phyloP scores from a whole-genome alignment of 108 stramenopile species.

The Cyclotella cryptica region DNA sequence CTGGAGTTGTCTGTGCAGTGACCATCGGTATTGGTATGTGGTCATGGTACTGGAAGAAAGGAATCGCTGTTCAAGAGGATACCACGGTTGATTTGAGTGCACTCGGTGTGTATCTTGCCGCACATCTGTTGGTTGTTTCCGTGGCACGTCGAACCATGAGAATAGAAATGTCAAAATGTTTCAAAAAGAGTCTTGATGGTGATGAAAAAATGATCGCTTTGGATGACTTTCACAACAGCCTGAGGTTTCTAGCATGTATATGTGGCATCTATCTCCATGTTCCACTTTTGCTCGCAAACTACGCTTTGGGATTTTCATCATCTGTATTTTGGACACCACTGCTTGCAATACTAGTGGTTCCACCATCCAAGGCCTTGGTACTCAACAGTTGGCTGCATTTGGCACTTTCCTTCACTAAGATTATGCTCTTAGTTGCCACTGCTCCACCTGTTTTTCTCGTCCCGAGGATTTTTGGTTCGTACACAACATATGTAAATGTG shows the following conservation, averaged over 20 bases:
- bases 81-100: slow-evolving; percentile 1
- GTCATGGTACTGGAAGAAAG: neutral
- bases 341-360: slow-evolving; percentile 59
- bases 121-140: neutral
- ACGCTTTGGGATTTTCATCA: slow-evolving; percentile 75
- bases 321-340: slow-evolving; percentile 75
- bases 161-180: neutral
- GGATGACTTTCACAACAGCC: slow-evolving; percentile 43
- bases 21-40: slow-evolving; percentile 21
- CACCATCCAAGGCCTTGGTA: slow-evolving; percentile 4
- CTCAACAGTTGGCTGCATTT: neutral
- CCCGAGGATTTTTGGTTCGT: slow-evolving; percentile 56
- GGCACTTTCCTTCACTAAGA: slow-evolving; percentile 15
- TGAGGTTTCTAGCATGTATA: slow-evolving; percentile 74
- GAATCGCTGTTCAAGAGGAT: neutral
- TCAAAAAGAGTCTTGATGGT: neutral
- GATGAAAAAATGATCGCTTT: neutral
- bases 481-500: slow-evolving; percentile 58
- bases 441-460: slow-evolving; percentile 66
- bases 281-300: slow-evolving; percentile 77
- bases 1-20: slow-evolving; percentile 27
- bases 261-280: slow-evolving; percentile 69
- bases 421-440: slow-evolving; percentile 48
- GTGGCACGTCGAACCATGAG: neutral
- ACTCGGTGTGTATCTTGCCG: neutral